Evolutionary conservation across 441 rosid species (phyloP).

Genomic region (Capsella rubella): DNA sequence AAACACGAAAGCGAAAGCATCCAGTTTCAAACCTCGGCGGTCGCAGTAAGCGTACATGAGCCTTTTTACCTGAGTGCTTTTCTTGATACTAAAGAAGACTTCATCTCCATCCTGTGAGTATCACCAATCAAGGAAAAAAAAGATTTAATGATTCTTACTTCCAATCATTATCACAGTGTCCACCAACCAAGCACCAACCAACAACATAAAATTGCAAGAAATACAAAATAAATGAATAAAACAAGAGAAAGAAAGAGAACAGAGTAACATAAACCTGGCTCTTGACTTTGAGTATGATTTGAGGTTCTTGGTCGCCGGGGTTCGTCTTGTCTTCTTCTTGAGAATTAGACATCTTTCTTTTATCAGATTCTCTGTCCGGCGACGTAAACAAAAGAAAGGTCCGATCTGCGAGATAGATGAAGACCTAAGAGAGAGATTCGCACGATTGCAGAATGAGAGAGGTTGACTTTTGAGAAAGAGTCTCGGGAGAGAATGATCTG

Average conservation of each 20-base stretch:
- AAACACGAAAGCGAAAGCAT: constrained; percentile 69
- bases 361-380: constrained; percentile 1
- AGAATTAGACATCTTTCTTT: constrained; percentile 36
- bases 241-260: background rate
- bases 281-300: constrained; percentile 85
- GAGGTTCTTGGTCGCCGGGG: constrained; percentile 63
- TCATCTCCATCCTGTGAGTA: constrained; percentile 65
- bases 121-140: background rate
- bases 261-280: constrained; percentile 61
- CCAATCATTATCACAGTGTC: background rate
- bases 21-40: constrained; percentile 64
- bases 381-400: too few species aligned
- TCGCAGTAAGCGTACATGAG: constrained; percentile 72
- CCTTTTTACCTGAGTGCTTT: constrained; percentile 63
- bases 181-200: background rate
- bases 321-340: constrained; percentile 80
- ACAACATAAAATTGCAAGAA: background rate
- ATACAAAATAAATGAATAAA: too few species aligned
- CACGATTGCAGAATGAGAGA: constrained; percentile 11
- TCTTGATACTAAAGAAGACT: constrained; percentile 68
- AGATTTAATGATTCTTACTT: background rate
- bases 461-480: constrained; percentile 10
- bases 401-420: constrained; percentile 10
- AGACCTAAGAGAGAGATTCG: constrained; percentile 20
- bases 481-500: background rate